Conservation (phyloP, 345 rosid genomes). For the Eucalyptus curtisii region DNA sequence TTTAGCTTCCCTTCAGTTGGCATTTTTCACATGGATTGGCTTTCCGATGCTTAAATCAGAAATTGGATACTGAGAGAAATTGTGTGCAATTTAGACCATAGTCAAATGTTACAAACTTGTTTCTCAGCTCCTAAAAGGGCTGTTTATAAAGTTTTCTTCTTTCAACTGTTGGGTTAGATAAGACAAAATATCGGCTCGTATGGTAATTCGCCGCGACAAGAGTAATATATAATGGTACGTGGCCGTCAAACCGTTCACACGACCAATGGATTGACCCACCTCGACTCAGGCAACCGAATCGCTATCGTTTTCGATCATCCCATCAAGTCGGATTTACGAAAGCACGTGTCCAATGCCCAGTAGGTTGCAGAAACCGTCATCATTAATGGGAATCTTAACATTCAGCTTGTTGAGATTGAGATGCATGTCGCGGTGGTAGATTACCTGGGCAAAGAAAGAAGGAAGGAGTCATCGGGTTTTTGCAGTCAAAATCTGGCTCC, state of each 20-base stretch:
- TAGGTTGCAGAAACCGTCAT: background rate
- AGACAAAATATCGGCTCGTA: too few relatives aligned
- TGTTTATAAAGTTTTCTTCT: background rate
- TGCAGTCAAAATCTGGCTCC: background rate
- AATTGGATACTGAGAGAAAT: background rate
- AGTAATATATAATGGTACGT: too few relatives aligned
- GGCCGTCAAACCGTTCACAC: fast-evolving
- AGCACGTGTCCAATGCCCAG: background rate
- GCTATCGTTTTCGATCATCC: background rate
- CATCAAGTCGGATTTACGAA: background rate
- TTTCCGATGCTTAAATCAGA: background rate
- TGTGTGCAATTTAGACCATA: background rate
- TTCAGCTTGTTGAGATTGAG: background rate
- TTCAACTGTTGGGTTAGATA: background rate
- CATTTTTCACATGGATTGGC: background rate
- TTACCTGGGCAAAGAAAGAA: background rate
- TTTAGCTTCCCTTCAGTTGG: background rate
- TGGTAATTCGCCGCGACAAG: fast-evolving
- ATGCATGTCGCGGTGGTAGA: background rate
- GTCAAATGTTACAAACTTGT: background rate
- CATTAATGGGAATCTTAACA: background rate
- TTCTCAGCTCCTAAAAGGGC: background rate
- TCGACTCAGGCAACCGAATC: background rate
- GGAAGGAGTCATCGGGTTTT: background rate
- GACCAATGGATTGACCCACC: background rate